Conservation (phyloP, 202 grass and related monocot genomes). For the Eragrostis tef region DNA sequence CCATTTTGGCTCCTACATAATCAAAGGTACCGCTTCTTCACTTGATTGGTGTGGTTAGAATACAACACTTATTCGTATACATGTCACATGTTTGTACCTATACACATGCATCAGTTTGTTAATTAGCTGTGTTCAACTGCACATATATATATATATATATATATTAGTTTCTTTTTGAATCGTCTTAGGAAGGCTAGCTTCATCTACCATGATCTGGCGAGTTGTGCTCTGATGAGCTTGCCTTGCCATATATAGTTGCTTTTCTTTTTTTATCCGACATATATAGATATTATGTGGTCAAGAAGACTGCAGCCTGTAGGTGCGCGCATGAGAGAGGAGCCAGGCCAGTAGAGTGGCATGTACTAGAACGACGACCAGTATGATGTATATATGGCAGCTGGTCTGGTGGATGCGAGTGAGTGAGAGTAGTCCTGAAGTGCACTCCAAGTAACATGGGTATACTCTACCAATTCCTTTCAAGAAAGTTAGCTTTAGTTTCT, state of each 20-base stretch:
- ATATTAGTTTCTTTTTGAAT: background rate
- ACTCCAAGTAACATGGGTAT: slow-evolving; percentile 79
- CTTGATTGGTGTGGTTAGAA: too few relatives aligned
- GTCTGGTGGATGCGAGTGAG: slow-evolving; percentile 51
- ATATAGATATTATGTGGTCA: background rate
- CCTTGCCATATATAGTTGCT: background rate
- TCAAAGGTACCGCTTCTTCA: background rate
- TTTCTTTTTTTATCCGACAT: background rate
- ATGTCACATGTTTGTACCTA: too few relatives aligned
- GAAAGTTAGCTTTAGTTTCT: background rate
- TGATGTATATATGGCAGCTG: slow-evolving; percentile 47
- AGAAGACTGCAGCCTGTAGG: slow-evolving; percentile 19
- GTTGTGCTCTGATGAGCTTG: too few relatives aligned
- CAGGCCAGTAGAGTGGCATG: background rate
- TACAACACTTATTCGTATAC: too few relatives aligned
- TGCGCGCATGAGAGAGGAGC: slow-evolving; percentile 25
- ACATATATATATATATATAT: background rate
- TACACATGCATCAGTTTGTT: too few relatives aligned
- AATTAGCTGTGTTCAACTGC: background rate
- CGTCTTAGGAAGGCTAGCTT: background rate
- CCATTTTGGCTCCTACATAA: background rate
- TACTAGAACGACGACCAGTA: slow-evolving; percentile 17
- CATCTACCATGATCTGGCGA: too few relatives aligned
- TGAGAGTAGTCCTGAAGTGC: slow-evolving; percentile 72
- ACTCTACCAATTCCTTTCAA: slow-evolving; percentile 37